These are phyloP conservation scores for Kluyveromyces siamensis DNA, from an alignment of 805 yeast species.

Conservation along the genomic window DNA sequence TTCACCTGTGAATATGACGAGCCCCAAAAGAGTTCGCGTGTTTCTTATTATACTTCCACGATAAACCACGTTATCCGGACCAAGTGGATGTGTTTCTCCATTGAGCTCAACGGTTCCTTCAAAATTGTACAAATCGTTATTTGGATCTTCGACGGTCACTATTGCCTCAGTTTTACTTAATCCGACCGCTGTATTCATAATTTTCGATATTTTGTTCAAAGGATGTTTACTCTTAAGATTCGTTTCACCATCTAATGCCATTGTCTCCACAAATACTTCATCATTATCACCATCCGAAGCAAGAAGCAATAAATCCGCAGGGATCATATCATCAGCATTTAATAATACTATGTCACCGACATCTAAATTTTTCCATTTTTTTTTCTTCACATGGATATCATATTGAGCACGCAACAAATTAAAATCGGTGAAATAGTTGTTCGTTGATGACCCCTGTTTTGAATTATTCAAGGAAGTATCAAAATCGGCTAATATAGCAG, in stretches of 20 bases:
- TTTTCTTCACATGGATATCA: slow-evolving; percentile 17
- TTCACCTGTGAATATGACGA: slow-evolving; percentile 89
- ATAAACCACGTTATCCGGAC: slow-evolving; percentile 75
- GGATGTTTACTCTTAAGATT: slow-evolving; percentile 72
- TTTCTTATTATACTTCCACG: slow-evolving; percentile 88
- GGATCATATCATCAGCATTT: slow-evolving; percentile 81
- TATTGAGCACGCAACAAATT: slow-evolving; percentile 8
- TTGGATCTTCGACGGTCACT: slow-evolving; percentile 81
- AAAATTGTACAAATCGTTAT: slow-evolving; percentile 80
- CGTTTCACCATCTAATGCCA: slow-evolving; percentile 97
- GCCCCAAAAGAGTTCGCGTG: slow-evolving; percentile 63
- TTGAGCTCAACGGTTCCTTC: slow-evolving; percentile 60
- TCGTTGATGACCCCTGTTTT: not conserved
- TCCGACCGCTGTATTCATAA: slow-evolving; percentile 40
- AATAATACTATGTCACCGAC: slow-evolving; percentile 84
- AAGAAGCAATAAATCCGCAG: slow-evolving; percentile 78
- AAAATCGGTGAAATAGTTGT: slow-evolving; percentile 15
- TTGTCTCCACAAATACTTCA: slow-evolving; percentile 80
- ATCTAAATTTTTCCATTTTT: slow-evolving; percentile 62
- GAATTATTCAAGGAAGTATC: not conserved
- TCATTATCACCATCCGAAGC: slow-evolving; percentile 53
- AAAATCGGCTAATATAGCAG: slow-evolving; percentile 1
- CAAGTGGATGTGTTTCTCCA: slow-evolving; percentile 46
- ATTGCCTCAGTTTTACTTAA: slow-evolving; percentile 42
- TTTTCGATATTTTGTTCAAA: slow-evolving; percentile 49